Evolutionary conservation across 2,329 filamentous ascomycete species (phyloP).

Genomic region (Podosphaera xanthii): DNA sequence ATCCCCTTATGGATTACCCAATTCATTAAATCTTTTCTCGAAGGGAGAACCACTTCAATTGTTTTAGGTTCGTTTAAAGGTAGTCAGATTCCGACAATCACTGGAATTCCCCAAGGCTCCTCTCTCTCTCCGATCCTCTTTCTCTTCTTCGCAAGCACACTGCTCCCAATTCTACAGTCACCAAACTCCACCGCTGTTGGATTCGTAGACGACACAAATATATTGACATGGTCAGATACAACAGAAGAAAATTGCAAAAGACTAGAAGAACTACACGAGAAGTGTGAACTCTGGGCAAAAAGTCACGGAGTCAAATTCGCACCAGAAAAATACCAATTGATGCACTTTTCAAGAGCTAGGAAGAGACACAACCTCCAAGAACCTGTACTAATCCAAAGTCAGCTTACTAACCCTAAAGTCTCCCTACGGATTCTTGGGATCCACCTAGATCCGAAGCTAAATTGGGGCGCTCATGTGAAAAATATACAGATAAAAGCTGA

Average conservation of each 20-base stretch:
- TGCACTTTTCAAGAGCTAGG: not conserved
- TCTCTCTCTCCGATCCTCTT: not conserved
- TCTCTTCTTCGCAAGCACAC: not conserved
- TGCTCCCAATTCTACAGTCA: not conserved
- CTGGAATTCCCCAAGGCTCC: not conserved
- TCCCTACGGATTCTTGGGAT: not conserved
- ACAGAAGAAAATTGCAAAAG: not conserved
- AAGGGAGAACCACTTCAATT: not conserved
- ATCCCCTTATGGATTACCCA: not conserved
- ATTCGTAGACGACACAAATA: not conserved
- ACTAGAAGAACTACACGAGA: not conserved
- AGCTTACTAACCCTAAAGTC: not conserved
- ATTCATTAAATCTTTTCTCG: not conserved
- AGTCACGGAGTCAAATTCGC: not conserved
- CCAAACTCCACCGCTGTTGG: not conserved
- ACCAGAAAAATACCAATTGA: not conserved
- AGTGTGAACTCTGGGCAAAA: not conserved
- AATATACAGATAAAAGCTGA: not conserved
- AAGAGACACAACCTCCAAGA: not conserved
- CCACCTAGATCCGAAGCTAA: not conserved
- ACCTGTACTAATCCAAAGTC: not conserved
- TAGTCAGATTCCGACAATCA: too few species aligned
- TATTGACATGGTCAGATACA: not conserved
- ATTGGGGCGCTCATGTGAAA: not conserved
- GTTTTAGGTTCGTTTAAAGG: not conserved